Conservation (phyloP, 768 basidiomycete species). For the Ephemerocybe angulata region DNA sequence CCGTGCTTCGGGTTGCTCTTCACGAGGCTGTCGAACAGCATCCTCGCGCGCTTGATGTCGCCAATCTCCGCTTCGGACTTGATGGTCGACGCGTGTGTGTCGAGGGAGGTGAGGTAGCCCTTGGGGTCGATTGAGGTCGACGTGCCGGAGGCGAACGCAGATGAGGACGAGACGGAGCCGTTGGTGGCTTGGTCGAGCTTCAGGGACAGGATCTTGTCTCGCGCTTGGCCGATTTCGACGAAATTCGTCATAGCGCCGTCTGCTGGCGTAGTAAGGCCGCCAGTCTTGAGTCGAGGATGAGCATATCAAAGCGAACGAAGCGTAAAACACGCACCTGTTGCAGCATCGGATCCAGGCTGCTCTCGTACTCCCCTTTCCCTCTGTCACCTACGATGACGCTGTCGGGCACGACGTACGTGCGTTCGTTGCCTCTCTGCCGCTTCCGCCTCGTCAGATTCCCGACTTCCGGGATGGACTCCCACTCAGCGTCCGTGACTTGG, state of each 20-base stretch:
- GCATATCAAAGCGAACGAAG: neutral
- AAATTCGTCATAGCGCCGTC: constrained; percentile 69
- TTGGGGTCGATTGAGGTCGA: constrained; percentile 93
- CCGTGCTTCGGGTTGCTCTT: constrained; percentile 99
- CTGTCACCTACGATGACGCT: constrained; percentile 88
- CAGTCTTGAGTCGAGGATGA: too few relatives aligned
- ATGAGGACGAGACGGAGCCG: constrained; percentile 20
- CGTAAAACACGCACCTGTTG: constrained; percentile 69
- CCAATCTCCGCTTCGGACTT: constrained; percentile 97
- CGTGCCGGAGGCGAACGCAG: constrained; percentile 63
- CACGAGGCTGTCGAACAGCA: constrained; percentile 93
- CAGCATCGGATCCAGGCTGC: constrained; percentile 66
- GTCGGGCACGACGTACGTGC: constrained; percentile 89
- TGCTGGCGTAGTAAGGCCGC: constrained; percentile 80
- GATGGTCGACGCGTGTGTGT: constrained; percentile 83
- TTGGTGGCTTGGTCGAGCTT: constrained; percentile 65
- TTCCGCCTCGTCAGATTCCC: constrained; percentile 86
- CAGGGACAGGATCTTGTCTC: constrained; percentile 89
- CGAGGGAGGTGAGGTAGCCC: constrained; percentile 95
- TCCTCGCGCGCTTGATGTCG: constrained; percentile 95
- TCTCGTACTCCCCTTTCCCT: constrained; percentile 71
- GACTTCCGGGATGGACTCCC: constrained; percentile 95
- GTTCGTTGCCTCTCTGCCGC: constrained; percentile 81
- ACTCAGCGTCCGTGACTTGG: constrained; percentile 84
- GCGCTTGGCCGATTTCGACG: constrained; percentile 94